phyloP scores from a whole-genome alignment of 73 alveolate genomes.

The Paraurostyla sp. region DNA sequence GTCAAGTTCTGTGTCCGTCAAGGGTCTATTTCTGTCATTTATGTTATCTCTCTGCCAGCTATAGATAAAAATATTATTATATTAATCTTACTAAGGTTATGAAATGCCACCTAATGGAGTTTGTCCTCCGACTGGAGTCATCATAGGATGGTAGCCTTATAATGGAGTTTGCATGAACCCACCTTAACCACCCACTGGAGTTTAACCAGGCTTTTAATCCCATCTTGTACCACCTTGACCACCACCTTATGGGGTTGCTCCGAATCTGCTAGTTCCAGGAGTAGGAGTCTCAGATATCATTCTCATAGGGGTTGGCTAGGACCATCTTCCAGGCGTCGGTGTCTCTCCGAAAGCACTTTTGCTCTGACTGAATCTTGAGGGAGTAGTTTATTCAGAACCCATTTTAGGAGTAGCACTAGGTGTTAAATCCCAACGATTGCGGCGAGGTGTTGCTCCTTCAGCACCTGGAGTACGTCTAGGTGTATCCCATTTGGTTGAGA shows the following conservation, averaged over 20 bases:
- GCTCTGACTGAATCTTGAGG: slow-evolving; percentile 48
- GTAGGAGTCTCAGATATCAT: slow-evolving; percentile 78
- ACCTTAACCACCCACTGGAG: slow-evolving; percentile 11
- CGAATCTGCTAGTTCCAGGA: slow-evolving; percentile 66
- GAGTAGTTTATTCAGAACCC: slow-evolving; percentile 52
- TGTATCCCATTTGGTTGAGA: slow-evolving; percentile 74
- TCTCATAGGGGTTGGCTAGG: slow-evolving; percentile 57
- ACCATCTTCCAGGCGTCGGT: slow-evolving; percentile 78
- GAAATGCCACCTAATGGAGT: slow-evolving; percentile 62
- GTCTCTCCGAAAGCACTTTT: slow-evolving; percentile 68
- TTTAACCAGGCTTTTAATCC: slow-evolving; percentile 59
- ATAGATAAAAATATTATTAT: slow-evolving; percentile 44
- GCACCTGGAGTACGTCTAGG: slow-evolving; percentile 66
- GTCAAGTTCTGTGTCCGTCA: slow-evolving; percentile 97
- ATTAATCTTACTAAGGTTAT: slow-evolving; percentile 60
- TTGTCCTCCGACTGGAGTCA: slow-evolving; percentile 57
- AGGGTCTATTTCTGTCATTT: slow-evolving; percentile 95
- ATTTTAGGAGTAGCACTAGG: slow-evolving; percentile 40
- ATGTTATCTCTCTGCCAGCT: slow-evolving; percentile 90
- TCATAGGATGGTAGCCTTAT: slow-evolving; percentile 52
- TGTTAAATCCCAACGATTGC: slow-evolving; percentile 78
- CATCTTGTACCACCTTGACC: slow-evolving; percentile 73
- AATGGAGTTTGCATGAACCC: slow-evolving; percentile 57
- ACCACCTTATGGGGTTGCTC: slow-evolving; percentile 71
- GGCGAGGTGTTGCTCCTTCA: slow-evolving; percentile 65